Conservation (phyloP, 2,329 filamentous ascomycete genomes). For the Talaromyces sp. region DNA sequence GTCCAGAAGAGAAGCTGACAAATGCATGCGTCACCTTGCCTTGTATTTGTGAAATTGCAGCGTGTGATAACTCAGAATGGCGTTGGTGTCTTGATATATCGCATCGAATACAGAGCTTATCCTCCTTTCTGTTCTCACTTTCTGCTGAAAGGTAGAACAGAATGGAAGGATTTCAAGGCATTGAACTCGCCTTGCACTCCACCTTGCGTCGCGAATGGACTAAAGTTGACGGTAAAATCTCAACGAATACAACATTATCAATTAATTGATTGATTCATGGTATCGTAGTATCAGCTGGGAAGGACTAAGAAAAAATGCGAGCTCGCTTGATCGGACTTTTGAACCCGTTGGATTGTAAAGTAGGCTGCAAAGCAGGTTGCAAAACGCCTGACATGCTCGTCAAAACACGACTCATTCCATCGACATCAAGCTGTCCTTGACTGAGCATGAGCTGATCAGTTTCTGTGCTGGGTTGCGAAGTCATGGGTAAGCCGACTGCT, state of each 20-base stretch:
- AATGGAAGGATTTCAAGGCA: conserved; percentile 46
- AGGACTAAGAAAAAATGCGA: conserved; percentile 33
- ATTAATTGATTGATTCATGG: background rate
- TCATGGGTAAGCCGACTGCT: conserved; percentile 11
- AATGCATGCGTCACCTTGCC: background rate
- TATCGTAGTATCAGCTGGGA: background rate
- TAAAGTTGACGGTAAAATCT: background rate
- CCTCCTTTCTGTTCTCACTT: conserved; percentile 21
- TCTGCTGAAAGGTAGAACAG: conserved; percentile 15
- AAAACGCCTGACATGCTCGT: conserved; percentile 39
- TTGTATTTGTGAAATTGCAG: background rate
- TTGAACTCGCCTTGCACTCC: conserved; percentile 52
- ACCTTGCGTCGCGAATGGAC: conserved; percentile 48
- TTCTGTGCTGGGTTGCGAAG: conserved; percentile 24
- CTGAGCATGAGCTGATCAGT: conserved; percentile 41
- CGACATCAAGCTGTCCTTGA: conserved; percentile 44
- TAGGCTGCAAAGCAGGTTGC: conserved; percentile 23
- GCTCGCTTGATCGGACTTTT: conserved; percentile 37
- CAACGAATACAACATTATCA: too few species aligned
- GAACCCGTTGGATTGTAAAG: conserved; percentile 24
- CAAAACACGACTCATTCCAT: conserved; percentile 47
- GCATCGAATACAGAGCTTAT: conserved; percentile 53
- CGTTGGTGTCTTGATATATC: conserved; percentile 38
- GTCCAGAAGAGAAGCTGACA: background rate
- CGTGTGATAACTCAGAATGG: background rate